These are phyloP conservation scores for Pilobolus umbonatus DNA, from an alignment of 192 early-diverging fungal genomes.

Conservation along the genomic window DNA sequence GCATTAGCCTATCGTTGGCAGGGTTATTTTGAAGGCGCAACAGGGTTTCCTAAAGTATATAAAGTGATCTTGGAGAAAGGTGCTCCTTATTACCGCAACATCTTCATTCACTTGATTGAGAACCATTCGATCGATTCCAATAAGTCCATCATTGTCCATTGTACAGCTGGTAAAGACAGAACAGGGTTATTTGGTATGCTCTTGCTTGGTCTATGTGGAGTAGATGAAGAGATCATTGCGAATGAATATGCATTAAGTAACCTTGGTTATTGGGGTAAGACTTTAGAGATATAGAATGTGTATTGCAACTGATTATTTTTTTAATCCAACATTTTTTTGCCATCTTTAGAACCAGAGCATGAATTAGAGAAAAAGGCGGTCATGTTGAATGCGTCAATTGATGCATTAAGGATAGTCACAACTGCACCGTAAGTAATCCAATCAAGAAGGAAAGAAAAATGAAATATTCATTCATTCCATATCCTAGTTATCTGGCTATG, in stretches of 20 bases:
- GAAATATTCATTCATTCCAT: background rate
- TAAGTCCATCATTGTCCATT: conserved; percentile 57
- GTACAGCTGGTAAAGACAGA: conserved; percentile 69
- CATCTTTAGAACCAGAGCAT: conserved; percentile 20
- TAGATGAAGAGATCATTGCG: conserved; percentile 63
- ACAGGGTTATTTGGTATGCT: conserved; percentile 60
- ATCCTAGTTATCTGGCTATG: conserved; percentile 24
- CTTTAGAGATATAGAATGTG: background rate
- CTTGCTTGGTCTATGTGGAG: conserved; percentile 54
- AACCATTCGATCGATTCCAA: conserved; percentile 25
- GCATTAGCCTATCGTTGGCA: conserved; percentile 50
- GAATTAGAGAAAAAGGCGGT: conserved; percentile 24
- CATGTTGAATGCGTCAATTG: conserved; percentile 14
- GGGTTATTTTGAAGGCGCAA: conserved; percentile 48
- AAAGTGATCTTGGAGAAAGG: conserved; percentile 43
- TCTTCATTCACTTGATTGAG: conserved; percentile 44
- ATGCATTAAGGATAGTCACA: conserved; percentile 31
- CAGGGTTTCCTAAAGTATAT: conserved; percentile 50
- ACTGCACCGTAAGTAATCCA: conserved; percentile 23
- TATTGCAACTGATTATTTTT: background rate
- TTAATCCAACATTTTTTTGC: background rate
- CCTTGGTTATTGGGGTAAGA: conserved; percentile 36
- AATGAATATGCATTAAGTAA: conserved; percentile 62
- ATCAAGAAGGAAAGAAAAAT: background rate
- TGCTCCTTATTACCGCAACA: conserved; percentile 32